Base-by-base conservation (phyloP, 345 rosid species). In the Salix udensis region DNA sequence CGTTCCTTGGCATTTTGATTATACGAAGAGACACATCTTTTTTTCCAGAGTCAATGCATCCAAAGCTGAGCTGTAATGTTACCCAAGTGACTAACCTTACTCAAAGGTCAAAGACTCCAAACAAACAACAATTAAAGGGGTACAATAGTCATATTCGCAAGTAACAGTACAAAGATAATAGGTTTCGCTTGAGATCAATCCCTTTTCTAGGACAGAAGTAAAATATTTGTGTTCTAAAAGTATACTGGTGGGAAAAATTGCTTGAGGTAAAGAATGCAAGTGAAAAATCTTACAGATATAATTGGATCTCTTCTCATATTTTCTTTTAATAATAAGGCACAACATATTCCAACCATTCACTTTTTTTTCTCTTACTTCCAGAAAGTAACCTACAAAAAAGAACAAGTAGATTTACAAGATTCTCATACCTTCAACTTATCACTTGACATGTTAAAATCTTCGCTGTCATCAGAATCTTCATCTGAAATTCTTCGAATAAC, bases 401-500 rank as follows among this genome's bases (percentile, higher is more conserved):
- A 24, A 21, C 0, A 48, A 21, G 24, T 58, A 12, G 67, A 23
- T 24, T 37, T 21, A 18, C 30, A 74, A 6, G 39, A 75, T 13
- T 37, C 40, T 55, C 37, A 76, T 72, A 80, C 88, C 84, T 83
- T 84, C 14, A 46, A 78, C 48, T 39, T 60, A 70, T 34, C 30
- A 30, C 46, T 73, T 55, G 78, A 81, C 52, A 52, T 5, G 53
- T 74, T 81, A 66, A 64, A 60, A 42, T 76, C 23, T 66, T 66
- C 46, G 40, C 34, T 71, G 68, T 31, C 92, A 11, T 84, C 79
- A 30, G 78, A 62, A 26, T 81, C 88, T 23, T 91, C 91, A 80
- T 89, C 92, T 37, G 83, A 85, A 81, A 91, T 86, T 82, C 96
- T 91, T 73, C 84, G 73, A 37, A 91, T 42, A 68, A 85, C n/a